A percentile compares a stretch with the other conserved stretches of the same genome.
phyloP scores from a whole-genome alignment of 2,329 filamentous ascomycete species.

The Pleoardoris graminearum region DNA sequence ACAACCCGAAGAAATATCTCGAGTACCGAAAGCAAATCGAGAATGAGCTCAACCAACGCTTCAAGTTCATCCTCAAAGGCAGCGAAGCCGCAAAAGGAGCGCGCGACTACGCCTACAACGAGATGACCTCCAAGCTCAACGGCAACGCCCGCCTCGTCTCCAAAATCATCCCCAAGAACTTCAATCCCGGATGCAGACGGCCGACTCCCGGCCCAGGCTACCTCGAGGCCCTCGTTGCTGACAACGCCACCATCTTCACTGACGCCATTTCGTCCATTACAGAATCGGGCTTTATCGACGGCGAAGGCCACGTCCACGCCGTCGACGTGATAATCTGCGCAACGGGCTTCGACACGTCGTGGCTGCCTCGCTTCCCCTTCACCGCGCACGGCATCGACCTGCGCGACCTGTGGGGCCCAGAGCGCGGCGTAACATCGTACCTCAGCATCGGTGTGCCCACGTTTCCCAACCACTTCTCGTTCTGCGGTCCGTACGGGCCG shows the following conservation, averaged over 20 bases:
- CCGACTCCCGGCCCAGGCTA: conserved; percentile 32
- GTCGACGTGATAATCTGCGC: conserved; percentile 49
- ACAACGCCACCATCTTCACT: conserved; percentile 26
- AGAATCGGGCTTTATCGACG: conserved; percentile 24
- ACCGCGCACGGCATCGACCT: conserved; percentile 36
- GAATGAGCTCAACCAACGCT: conserved; percentile 56
- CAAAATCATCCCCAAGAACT: conserved; percentile 52
- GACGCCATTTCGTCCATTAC: conserved; percentile 24
- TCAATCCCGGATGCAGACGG: conserved; percentile 29
- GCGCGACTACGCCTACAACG: conserved; percentile 43
- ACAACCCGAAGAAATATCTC: conserved; percentile 51
- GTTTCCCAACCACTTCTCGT: conserved; percentile 52
- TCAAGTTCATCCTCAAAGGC: conserved; percentile 59
- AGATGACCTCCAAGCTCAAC: conserved; percentile 49
- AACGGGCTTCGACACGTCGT: conserved; percentile 48
- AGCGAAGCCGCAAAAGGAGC: conserved; percentile 50
- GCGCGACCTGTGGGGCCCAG: conserved; percentile 42
- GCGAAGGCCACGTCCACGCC: conserved; percentile 26
- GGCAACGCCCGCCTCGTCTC: conserved; percentile 46
- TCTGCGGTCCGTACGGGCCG: conserved; percentile 42
- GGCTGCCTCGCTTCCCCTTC: conserved; percentile 31
- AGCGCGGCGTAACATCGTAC: conserved; percentile 45
- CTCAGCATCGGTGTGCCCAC: conserved; percentile 47
- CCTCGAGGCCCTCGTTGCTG: conserved; percentile 22
- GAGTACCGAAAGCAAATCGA: conserved; percentile 55